Evolutionary conservation across 2,329 filamentous ascomycete species (phyloP), one percentile per base, ranked within the genome.

Genomic region (Harringtonia lauricola): DNA sequence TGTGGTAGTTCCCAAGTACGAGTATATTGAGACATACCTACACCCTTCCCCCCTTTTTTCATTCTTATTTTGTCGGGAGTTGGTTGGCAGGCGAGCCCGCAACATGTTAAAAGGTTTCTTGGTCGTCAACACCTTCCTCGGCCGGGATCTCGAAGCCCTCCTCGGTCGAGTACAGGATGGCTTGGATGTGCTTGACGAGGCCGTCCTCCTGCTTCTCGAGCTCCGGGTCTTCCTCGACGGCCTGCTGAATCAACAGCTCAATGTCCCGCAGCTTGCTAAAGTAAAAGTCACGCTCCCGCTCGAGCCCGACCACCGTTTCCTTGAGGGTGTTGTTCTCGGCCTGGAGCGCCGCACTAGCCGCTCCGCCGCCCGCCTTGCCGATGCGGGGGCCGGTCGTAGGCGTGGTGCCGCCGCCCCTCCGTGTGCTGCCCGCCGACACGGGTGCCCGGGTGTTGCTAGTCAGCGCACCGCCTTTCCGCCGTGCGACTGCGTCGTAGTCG

Each of bases 231-330:
- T 87, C 84, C 55, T 98, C 92, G 58, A 94, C 83, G 12, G 89
- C 88, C 57, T 86, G 84, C 69, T 98, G 92, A 44, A 98, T 77
- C 56, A 98, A 70, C 52, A 98, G 70, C 67, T 98, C 92, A 55
- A 98, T 98, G 60, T 98, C 92, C 47, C 92, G 78, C 51, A 98
- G 74, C 72, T 98, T 98, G 74, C 86, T 94, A 66, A 98, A 98
- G 72, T 98, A 98, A 63, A 98, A 98, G 63, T 98, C 92, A 40
- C 92, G 78, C 70, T 98, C 92, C 55, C 92, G 83, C 72, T 98
- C 92, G 35, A 98, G 72, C 2, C 92, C 92, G 13, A 79, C 74
- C n/a, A 98, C 90, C 0, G 87, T 95, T 69, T 96, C 90, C 73
- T 95, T 95, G 54, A 96, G 74, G 24, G 84, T 85, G 35, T 76